Base-by-base conservation (phyloP, 2,329 filamentous ascomycete species). In the Colletotrichum camelliae region DNA sequence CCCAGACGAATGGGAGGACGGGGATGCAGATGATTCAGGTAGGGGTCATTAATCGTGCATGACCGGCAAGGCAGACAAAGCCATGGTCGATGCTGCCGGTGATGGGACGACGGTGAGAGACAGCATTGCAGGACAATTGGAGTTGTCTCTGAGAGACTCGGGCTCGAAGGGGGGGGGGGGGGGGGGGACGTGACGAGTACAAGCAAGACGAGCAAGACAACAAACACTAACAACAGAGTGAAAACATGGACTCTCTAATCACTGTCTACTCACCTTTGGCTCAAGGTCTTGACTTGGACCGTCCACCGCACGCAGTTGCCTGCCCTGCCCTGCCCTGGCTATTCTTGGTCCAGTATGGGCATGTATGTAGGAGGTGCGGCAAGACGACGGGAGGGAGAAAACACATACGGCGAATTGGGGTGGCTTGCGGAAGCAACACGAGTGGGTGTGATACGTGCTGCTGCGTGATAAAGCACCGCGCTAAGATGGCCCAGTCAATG, bases 351-450 rank as follows among this genome's bases (percentile, higher is more conserved):
- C 16, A 31, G 67, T 12, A 61, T 31, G 31, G 24, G 31, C 58
- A 61, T 31, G 35, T 24, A 33, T 57, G 57, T 64, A 67, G 64
- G 70, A 73, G 70, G 64, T 64, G 73, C 70, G 70, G 70, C 73
- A 75, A 73, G 64, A 48, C 29, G 29, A 55, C 68, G 58, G 58
- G 39, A 72, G 58, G 58, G 39, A 72, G 72, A 65, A 64, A 73
- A 73, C 70, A 75, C 39, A 48, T 64, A 72, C 64, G 31, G 31
- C 60, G 60, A n/a, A 27, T 64, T 64, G 31, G 35, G 62, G 71
- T 70, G 71, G 71, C 71, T 65, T 70, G 67, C 58, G 39, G 58
- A 65, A 33, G 31, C 35, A 35, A 27, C 71, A 70, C 39, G 29
- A 31, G 10, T 48, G 24, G 21, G 29, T 24, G 13, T 43, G 62